These are phyloP conservation scores for Stephanocyclus meneghinianus DNA, from an alignment of 352 stramenopile genomes.

Conservation along the genomic window DNA sequence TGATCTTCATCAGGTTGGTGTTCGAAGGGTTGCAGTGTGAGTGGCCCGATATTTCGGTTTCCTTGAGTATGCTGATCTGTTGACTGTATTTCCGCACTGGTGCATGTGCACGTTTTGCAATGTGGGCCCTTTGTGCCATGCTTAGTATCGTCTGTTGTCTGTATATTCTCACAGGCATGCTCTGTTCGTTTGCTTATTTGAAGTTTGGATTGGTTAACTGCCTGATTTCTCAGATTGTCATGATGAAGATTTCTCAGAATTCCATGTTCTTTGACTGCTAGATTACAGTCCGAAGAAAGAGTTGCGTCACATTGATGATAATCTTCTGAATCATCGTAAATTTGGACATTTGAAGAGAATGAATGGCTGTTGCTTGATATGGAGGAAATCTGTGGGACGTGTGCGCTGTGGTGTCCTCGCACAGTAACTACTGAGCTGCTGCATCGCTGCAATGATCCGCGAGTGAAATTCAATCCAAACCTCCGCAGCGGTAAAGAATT, in stretches of 20 bases:
- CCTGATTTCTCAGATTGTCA: too few relatives aligned
- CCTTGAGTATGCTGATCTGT: not conserved
- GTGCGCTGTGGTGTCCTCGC: not conserved
- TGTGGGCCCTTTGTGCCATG: not conserved
- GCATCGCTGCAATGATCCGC: not conserved
- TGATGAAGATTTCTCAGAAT: too few relatives aligned
- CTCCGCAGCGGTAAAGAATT: too few relatives aligned
- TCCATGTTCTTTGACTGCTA: conserved; percentile 8
- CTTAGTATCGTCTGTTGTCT: not conserved
- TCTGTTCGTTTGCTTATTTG: too few relatives aligned
- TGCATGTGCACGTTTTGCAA: conserved; percentile 9
- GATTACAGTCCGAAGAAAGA: too few relatives aligned
- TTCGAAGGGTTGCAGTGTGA: not conserved
- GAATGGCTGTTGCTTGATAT: not conserved
- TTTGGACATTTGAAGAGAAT: conserved; percentile 14
- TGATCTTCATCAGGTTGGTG: not conserved
- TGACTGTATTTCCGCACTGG: not conserved
- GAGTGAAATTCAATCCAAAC: too few relatives aligned
- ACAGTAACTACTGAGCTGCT: not conserved
- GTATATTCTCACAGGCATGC: too few relatives aligned
- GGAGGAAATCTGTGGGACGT: not conserved
- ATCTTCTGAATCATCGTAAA: conserved; percentile 9
- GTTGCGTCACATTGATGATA: not conserved
- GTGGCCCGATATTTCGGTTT: not conserved
- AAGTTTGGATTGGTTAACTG: too few relatives aligned